Evolutionary conservation across 2,329 filamentous ascomycete genomes (phyloP).

Genomic region (Penicillium concentricum): DNA sequence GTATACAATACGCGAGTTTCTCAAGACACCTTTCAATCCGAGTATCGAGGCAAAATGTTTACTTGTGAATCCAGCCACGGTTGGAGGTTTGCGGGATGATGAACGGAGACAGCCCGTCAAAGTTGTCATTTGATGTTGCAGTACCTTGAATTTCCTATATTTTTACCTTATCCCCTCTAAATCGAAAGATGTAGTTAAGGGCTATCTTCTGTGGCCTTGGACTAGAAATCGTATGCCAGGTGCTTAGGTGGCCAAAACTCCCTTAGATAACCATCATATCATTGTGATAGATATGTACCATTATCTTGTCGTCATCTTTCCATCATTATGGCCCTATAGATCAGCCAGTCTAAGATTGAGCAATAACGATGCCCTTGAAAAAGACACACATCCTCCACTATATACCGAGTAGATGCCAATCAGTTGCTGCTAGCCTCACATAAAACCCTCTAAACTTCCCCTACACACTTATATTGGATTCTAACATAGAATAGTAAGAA

Average conservation of each 20-base stretch:
- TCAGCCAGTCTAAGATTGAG: not conserved
- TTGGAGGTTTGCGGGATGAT: slow-evolving; percentile 20
- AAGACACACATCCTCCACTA: not conserved
- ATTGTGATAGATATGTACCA: not conserved
- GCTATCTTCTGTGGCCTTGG: not conserved
- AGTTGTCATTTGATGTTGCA: slow-evolving; percentile 13
- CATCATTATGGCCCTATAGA: not conserved
- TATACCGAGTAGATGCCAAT: not conserved
- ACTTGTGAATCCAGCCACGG: slow-evolving; percentile 22
- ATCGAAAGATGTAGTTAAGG: not conserved
- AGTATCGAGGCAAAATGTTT: slow-evolving; percentile 21
- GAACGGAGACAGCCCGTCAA: slow-evolving; percentile 15
- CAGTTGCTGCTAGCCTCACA: not conserved
- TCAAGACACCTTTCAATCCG: not conserved
- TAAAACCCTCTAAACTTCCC: not conserved
- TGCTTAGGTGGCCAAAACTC: too few species aligned
- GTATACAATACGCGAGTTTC: slow-evolving; percentile 9
- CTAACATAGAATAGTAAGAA: not conserved
- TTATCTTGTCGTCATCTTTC: not conserved
- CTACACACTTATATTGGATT: not conserved
- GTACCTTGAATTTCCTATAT: not conserved
- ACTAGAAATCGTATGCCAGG: not conserved
- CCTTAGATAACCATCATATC: not conserved
- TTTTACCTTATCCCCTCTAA: not conserved
- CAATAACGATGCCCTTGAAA: not conserved